Evolutionary conservation across 2,329 filamentous ascomycete genomes (phyloP), one percentile per base, ranked within the genome.

Genomic region (Clonostachys chloroleuca): DNA sequence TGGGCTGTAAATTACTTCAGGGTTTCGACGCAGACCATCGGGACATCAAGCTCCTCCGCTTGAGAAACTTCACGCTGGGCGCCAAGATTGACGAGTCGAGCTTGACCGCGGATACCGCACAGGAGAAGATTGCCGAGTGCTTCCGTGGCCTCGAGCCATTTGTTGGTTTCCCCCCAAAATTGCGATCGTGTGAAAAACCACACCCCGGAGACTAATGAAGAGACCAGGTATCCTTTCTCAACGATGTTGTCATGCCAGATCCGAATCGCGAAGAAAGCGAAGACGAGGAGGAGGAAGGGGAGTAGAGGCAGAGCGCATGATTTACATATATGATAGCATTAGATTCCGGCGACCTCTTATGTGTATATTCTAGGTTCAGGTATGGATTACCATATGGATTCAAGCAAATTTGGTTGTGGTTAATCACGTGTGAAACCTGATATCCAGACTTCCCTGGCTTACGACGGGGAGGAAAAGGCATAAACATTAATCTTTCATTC

Each of bases 41-140:
- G 40, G 87, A 96, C 55, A 91, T 96, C 58, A 82, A 84, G 47
- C 75, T 96, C 45, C 74, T 96, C 47, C 87, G 90, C 56, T 74
- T 96, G 59, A 80, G 84, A 51, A 94, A 85, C 63, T 96, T 87
- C 62, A 92, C 87, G 0, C 67, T 95, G 18, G 77, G 81, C 36
- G 83, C 75, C 49, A 81, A 82, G 59, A 66, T 96, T 35, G 63
- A 75, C 12, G 89, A 92, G 56, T 66, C 74, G 10, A 73, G 88
- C 43, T 73, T 95, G 17, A 72, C 83, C 35, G 73, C 75, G 42
- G 69, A 78, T 42, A 71, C 81, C 57, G 82, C 80, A 14, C 77
- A 90, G 65, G 77, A 83, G 33, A 80, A 78, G 58, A 75, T 96
- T 45, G 73, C 75, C 45, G 74, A 78, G 37, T 67, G 90, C 18